Evolutionary conservation across 2,329 filamentous ascomycete species (phyloP).

Genomic region (Aspergillus tamarii): DNA sequence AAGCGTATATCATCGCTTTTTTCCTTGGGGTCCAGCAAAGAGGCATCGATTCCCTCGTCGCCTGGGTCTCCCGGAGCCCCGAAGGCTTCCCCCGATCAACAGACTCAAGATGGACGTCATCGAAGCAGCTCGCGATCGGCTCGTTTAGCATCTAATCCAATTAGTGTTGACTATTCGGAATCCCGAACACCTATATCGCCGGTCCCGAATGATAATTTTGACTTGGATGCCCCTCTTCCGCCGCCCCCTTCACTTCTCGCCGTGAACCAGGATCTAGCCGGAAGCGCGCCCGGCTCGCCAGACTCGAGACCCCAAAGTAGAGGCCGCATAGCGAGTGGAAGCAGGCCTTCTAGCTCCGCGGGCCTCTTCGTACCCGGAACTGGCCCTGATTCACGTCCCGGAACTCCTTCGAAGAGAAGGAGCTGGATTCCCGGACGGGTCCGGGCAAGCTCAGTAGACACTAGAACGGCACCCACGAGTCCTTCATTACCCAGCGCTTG

Average conservation of each 20-base stretch:
- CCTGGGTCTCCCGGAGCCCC: constrained; percentile 28
- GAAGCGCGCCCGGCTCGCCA: constrained; percentile 35
- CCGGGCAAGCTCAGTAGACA: constrained; percentile 38
- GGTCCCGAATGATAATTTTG: constrained; percentile 30
- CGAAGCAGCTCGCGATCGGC: constrained; percentile 37
- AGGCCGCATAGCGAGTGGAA: constrained; percentile 38
- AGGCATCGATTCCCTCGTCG: constrained; percentile 35
- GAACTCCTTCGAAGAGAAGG: constrained; percentile 43
- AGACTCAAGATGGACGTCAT: constrained; percentile 27
- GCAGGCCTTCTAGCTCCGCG: constrained; percentile 37
- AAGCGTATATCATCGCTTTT: constrained; percentile 52
- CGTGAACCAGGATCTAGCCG: constrained; percentile 41
- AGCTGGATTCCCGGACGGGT: constrained; percentile 50
- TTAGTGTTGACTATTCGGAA: constrained; percentile 28
- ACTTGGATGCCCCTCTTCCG: constrained; percentile 36
- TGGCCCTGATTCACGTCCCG: constrained; percentile 37
- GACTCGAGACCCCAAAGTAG: constrained; percentile 41
- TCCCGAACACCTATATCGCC: constrained; percentile 28
- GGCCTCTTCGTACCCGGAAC: constrained; percentile 39
- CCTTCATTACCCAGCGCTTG: constrained; percentile 53
- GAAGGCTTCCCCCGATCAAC: constrained; percentile 27
- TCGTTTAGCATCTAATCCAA: constrained; percentile 39
- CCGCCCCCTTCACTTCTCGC: constrained; percentile 46
- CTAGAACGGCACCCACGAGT: constrained; percentile 21
- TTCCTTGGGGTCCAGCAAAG: constrained; percentile 43